Evolutionary conservation across 108 stramenopile species (phyloP).

Genomic region (Skeletonema potamos): DNA sequence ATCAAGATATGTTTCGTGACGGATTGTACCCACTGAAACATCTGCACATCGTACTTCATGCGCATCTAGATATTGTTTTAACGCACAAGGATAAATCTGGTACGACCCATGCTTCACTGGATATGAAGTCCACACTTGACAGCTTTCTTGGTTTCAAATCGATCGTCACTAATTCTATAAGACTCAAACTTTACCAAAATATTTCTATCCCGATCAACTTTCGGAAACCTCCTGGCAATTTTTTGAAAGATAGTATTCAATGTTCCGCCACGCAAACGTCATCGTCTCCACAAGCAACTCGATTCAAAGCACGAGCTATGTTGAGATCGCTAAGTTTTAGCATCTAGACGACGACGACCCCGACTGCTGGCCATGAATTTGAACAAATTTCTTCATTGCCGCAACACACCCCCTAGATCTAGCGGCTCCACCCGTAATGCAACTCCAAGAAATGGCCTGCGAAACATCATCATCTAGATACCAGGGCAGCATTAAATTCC

Average conservation of each 20-base stretch:
- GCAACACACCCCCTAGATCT: conserved; percentile 6
- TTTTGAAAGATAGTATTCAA: conserved; percentile 3
- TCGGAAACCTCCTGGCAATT: background rate
- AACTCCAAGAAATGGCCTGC: background rate
- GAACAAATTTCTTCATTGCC: conserved; percentile 7
- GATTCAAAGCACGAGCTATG: conserved; percentile 5
- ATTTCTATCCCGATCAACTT: background rate
- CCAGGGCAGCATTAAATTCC: background rate
- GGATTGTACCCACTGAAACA: background rate
- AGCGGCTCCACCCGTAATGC: conserved; percentile 3
- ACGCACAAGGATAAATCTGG: conserved; percentile 8
- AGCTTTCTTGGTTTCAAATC: conserved; percentile 1
- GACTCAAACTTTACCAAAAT: conserved; percentile 5
- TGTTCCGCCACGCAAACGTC: background rate
- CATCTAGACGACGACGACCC: background rate
- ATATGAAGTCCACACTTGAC: background rate
- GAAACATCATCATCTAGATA: background rate
- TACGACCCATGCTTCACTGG: background rate
- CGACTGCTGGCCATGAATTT: background rate
- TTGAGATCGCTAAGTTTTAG: conserved; percentile 5
- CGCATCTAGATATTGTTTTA: background rate
- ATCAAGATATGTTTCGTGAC: conserved; percentile 22
- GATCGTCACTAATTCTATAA: conserved; percentile 5
- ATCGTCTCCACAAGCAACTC: conserved; percentile 1
- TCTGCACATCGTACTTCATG: conserved; percentile 3